Evolutionary conservation across 108 stramenopile genomes (phyloP), one percentile per base, ranked within the genome.

Genomic region (Tribonema minus): DNA sequence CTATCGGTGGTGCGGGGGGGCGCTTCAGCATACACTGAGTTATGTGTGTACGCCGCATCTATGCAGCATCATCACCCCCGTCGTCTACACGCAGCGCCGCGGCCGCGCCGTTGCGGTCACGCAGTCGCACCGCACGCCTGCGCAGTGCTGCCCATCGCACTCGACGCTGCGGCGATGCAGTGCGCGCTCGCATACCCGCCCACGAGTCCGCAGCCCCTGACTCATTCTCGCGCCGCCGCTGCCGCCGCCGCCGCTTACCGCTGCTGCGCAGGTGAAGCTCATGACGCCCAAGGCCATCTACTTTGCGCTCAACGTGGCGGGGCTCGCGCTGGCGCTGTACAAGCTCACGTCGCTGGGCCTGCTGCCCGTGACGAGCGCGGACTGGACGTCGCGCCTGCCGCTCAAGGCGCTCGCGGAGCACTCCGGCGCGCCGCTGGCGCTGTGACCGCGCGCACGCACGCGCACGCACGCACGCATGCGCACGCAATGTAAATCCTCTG

Each of bases 281-380:
- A 54, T 20, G 46, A 9, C 20, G 27, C 82, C 92, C 29, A 96
- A 96, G 70, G 71, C 91, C 7, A 73, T 92, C 62, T 94, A 86
- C 71, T 71, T 91, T 23, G 81, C 88, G 3, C 80, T 95, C 80
- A 94, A 96, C 88, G 58, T 95, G 67, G 87, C 89, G 7, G 93
- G 93, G 89, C 72, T 96, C 3, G 92, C 87, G 1, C 73, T 95
- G 9, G 95, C 92, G 20, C 72, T 94, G 72, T 96, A 94, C 85
- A 96, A 96, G 73, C 88, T 92, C 91, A 88, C 86, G n/a, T 89
- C 90, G n/a, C 94, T 96, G 92, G 87, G 93, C 70, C 88, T 96
- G 86, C 68, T 96, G 28, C 95, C 95, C 0, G 87, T 92, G 23
- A 96, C 95, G 5, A 90, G 91, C 67, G 95, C 94, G 1, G 95